phyloP scores from a whole-genome alignment of 176 grass and related monocot genomes.

The Eleusine coracana region DNA sequence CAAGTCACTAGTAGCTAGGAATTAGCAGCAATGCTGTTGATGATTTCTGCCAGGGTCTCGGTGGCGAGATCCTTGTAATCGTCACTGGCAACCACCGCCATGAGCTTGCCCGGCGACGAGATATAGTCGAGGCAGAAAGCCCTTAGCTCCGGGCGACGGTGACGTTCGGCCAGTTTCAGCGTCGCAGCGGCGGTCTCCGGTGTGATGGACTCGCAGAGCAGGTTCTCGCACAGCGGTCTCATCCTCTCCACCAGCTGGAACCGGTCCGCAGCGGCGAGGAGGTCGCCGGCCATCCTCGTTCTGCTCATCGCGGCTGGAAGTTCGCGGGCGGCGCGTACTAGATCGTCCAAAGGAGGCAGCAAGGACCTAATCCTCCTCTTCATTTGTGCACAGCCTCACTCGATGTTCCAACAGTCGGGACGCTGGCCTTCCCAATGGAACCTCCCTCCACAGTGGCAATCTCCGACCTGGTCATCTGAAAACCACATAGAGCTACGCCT shows the following conservation, averaged over 20 bases:
- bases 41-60: not conserved
- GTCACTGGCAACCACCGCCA: not conserved
- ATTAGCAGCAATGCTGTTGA: not conserved
- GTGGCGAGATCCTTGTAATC: not conserved
- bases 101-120: not conserved
- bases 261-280: not conserved
- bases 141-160: not conserved
- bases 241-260: constrained; percentile 1
- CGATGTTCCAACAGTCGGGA: no score
- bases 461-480: no score
- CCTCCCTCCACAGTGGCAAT: no score
- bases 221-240: constrained; percentile 13
- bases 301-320: no score
- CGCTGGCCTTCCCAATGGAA: no score
- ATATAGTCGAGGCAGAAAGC: constrained; percentile 6
- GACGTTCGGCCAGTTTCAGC: constrained; percentile 6
- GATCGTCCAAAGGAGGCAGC: not conserved
- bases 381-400: no score
- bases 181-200: not conserved
- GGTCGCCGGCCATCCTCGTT: not conserved
- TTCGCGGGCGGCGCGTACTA: not conserved
- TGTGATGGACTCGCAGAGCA: constrained; percentile 12
- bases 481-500: no score
- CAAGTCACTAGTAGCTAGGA: no score
- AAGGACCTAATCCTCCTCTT: no score